These are phyloP conservation scores for Dipteronia sinensis DNA, from an alignment of 345 rosid genomes.

Conservation along the genomic window DNA sequence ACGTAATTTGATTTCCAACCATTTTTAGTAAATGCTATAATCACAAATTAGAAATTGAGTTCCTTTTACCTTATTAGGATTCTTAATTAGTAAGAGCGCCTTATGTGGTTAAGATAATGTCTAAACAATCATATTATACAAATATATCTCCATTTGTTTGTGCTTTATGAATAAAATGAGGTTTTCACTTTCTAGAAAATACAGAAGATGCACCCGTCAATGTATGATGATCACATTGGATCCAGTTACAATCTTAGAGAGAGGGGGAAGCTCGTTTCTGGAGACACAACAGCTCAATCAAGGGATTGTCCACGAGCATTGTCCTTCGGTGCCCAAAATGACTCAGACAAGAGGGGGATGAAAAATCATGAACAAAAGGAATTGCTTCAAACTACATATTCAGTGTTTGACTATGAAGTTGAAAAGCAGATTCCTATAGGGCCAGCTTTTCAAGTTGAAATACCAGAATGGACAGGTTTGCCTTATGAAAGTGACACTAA, in stretches of 20 bases:
- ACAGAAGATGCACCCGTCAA: slow-evolving; percentile 75
- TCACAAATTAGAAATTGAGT: too few relatives aligned
- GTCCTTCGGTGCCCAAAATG: slow-evolving; percentile 31
- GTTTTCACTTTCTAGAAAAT: slow-evolving; percentile 48
- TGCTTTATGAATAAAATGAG: background rate
- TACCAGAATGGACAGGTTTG: slow-evolving; percentile 65
- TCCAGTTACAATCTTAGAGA: slow-evolving; percentile 73
- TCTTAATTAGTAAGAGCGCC: too few relatives aligned
- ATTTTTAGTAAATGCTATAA: too few relatives aligned
- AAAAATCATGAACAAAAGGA: slow-evolving; percentile 19
- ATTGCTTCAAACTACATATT: slow-evolving; percentile 25
- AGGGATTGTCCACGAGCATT: slow-evolving; percentile 30
- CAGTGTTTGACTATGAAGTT: slow-evolving; percentile 36
- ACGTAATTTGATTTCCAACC: too few relatives aligned
- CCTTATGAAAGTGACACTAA: slow-evolving; percentile 57
- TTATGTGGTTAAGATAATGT: background rate
- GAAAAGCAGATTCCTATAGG: slow-evolving; percentile 55
- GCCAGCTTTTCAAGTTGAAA: slow-evolving; percentile 65
- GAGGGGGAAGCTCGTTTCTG: slow-evolving; percentile 37
- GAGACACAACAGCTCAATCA: slow-evolving; percentile 25
- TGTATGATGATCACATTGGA: slow-evolving; percentile 71
- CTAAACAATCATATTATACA: background rate
- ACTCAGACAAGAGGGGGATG: slow-evolving; percentile 21
- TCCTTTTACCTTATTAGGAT: too few relatives aligned
- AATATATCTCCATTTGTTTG: too few relatives aligned